phyloP scores from a whole-genome alignment of 805 yeast genomes.

The Saturnispora halmiae region DNA sequence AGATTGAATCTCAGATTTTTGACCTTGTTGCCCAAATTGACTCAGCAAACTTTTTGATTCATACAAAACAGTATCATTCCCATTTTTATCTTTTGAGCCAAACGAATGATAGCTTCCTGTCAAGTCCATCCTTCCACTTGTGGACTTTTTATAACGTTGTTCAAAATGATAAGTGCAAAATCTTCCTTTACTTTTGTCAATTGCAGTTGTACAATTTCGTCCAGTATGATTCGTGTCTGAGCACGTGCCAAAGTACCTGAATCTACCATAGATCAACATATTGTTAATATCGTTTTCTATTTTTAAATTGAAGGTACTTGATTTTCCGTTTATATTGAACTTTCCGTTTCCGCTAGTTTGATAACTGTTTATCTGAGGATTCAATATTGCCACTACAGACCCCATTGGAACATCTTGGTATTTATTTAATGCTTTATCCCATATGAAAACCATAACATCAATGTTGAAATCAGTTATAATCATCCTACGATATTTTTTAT shows the following conservation, averaged over 20 bases:
- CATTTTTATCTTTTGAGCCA: constrained; percentile 41
- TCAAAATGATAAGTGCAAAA: constrained; percentile 72
- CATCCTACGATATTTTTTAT: constrained; percentile 48
- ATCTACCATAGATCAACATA: constrained; percentile 64
- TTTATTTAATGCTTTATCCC: constrained; percentile 57
- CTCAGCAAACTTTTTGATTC: constrained; percentile 5
- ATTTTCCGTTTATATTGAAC: not conserved
- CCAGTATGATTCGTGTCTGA: constrained; percentile 37
- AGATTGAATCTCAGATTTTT: constrained; percentile 19
- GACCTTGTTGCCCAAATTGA: constrained; percentile 11
- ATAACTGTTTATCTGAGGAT: constrained; percentile 51
- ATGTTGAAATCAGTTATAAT: constrained; percentile 57
- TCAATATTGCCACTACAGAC: constrained; percentile 61
- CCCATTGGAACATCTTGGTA: constrained; percentile 72
- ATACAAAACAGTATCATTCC: constrained; percentile 35
- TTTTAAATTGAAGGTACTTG: constrained; percentile 41
- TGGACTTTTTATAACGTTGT: constrained; percentile 38
- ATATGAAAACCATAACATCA: constrained; percentile 50
- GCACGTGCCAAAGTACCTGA: constrained; percentile 64
- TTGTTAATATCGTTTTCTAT: constrained; percentile 42
- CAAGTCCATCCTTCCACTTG: constrained; percentile 68
- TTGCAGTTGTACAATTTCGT: constrained; percentile 47
- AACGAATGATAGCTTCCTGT: constrained; percentile 50
- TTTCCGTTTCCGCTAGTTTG: constrained; percentile 4
- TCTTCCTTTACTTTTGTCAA: constrained; percentile 43